phyloP scores from a whole-genome alignment of 768 basidiomycete genomes.

The Gymnopilus junonius region DNA sequence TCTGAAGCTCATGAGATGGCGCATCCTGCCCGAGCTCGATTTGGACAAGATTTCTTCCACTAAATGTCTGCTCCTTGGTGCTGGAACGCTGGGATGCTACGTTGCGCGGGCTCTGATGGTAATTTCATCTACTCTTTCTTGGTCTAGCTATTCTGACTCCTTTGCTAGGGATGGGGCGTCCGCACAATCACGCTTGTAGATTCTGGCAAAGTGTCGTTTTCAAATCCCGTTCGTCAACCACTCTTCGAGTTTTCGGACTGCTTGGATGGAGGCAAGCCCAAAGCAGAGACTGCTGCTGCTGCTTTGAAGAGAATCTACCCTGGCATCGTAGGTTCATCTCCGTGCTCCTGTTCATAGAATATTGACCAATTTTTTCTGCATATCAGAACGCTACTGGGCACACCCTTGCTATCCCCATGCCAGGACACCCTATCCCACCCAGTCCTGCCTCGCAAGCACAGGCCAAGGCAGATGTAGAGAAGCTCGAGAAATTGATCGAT shows the following conservation, averaged over 20 bases:
- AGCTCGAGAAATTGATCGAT: conserved; percentile 79
- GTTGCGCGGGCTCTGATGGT: conserved; percentile 94
- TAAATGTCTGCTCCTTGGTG: conserved; percentile 86
- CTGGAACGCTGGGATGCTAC: conserved; percentile 97
- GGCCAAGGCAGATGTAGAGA: conserved; percentile 66
- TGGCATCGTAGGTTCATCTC: conserved; percentile 69
- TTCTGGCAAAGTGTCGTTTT: conserved; percentile 90
- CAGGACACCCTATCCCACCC: conserved; percentile 87
- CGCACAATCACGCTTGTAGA: conserved; percentile 93
- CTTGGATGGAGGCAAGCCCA: conserved; percentile 89
- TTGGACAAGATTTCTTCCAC: conserved; percentile 86
- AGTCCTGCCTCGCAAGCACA: conserved; percentile 53
- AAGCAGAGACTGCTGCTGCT: conserved; percentile 90
- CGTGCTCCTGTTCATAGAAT: background rate
- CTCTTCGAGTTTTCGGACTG: conserved; percentile 96
- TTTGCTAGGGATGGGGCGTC: conserved; percentile 88
- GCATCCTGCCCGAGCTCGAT: conserved; percentile 87
- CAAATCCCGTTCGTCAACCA: conserved; percentile 97
- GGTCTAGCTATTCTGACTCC: background rate
- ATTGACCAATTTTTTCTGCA: background rate
- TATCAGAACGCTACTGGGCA: conserved; percentile 80
- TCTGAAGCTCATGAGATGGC: conserved; percentile 97
- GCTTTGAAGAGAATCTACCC: conserved; percentile 89
- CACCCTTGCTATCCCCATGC: conserved; percentile 91
- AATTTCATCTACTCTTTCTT: conserved; percentile 12